phyloP scores from a whole-genome alignment of 2,329 filamentous ascomycete species.

The Cucurbitaria berberidis region DNA sequence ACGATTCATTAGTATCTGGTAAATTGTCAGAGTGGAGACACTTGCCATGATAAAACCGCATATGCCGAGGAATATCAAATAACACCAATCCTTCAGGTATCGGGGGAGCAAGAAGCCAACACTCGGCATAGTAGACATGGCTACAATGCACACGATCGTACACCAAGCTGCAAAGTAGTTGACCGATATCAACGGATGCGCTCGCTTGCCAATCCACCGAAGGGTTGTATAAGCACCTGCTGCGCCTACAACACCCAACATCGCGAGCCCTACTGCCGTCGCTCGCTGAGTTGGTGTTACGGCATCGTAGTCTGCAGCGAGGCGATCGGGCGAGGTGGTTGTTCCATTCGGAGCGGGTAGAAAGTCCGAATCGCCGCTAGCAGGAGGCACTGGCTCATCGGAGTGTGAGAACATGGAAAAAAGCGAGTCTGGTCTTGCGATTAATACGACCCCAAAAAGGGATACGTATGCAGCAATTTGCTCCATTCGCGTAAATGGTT shows the following conservation, averaged over 20 bases:
- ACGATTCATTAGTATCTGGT: not conserved
- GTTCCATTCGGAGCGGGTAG: constrained; percentile 41
- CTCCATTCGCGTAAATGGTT: constrained; percentile 79
- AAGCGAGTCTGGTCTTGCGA: constrained; percentile 72
- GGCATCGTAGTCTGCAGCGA: constrained; percentile 48
- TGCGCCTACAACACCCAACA: constrained; percentile 78
- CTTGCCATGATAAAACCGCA: constrained; percentile 76
- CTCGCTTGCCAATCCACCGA: constrained; percentile 77
- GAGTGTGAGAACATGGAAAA: constrained; percentile 51
- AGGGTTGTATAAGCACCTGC: constrained; percentile 77
- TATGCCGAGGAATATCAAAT: constrained; percentile 71
- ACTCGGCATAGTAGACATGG: constrained; percentile 63
- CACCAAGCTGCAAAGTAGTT: constrained; percentile 81
- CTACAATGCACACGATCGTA: constrained; percentile 68
- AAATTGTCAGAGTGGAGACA: not conserved
- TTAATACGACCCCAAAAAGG: constrained; percentile 79
- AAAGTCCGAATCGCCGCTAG: constrained; percentile 42
- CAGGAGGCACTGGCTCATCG: constrained; percentile 31
- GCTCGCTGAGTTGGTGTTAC: constrained; percentile 70
- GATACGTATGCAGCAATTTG: constrained; percentile 78
- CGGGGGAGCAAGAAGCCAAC: constrained; percentile 64
- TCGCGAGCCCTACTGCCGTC: constrained; percentile 71
- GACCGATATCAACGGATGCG: constrained; percentile 82
- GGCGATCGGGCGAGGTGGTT: constrained; percentile 17
- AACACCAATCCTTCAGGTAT: constrained; percentile 65